phyloP scores from a whole-genome alignment of 257 asterid genomes.

The Solanum sparsipilum region DNA sequence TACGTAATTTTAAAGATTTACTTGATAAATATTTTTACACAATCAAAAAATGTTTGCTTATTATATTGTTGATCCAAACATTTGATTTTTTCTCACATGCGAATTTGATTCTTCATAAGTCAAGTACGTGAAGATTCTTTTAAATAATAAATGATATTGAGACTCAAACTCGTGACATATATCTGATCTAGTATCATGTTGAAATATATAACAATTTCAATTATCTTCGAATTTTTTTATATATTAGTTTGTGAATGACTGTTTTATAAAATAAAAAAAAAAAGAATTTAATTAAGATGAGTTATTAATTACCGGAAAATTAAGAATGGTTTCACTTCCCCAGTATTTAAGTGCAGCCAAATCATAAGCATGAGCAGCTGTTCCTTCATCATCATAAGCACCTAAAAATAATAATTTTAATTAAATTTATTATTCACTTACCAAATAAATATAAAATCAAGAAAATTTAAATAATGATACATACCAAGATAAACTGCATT shows the following conservation, averaged over 20 bases:
- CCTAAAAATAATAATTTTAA: slow-evolving; percentile 18
- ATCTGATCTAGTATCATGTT: neutral
- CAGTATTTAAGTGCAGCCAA: slow-evolving; percentile 87
- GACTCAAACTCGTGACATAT: no score
- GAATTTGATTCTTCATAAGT: neutral
- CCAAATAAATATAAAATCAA: neutral
- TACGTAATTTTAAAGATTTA: neutral
- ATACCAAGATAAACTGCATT: slow-evolving; percentile 73
- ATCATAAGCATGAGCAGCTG: slow-evolving; percentile 83
- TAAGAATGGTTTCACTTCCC: slow-evolving; percentile 78
- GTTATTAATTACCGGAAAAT: slow-evolving; percentile 45
- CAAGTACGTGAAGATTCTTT: neutral
- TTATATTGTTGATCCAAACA: neutral
- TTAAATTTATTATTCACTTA: neutral
- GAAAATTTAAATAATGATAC: neutral
- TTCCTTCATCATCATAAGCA: slow-evolving; percentile 80
- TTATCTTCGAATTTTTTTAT: neutral
- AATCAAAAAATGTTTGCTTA: neutral
- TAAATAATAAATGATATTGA: neutral
- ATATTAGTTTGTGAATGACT: neutral
- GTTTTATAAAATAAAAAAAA: neutral
- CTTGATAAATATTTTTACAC: neutral
- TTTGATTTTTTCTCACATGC: neutral
- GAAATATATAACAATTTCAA: neutral
- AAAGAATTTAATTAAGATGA: neutral